Evolutionary conservation across 805 yeast species (phyloP).

Genomic region (Nakazawaea sp.): DNA sequence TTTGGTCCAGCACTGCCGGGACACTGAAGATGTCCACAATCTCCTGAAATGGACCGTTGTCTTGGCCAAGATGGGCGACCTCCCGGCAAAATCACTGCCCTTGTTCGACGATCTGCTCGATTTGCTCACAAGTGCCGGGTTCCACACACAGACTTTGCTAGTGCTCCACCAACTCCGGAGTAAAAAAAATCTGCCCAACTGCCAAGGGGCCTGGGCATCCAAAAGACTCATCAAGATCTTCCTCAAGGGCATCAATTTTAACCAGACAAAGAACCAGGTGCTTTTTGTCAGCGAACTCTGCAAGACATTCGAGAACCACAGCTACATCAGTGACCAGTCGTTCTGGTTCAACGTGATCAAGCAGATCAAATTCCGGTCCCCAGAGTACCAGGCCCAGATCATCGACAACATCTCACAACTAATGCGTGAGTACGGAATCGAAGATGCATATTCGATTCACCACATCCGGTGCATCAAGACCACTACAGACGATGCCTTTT

Average conservation of each 20-base stretch:
- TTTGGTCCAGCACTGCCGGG: neutral
- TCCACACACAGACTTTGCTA: too few species aligned
- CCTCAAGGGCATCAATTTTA: constrained; percentile 1
- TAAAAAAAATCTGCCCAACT: neutral
- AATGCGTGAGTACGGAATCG: constrained; percentile 2
- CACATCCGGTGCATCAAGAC: constrained; percentile 6
- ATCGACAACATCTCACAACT: neutral
- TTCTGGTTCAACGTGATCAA: constrained; percentile 6
- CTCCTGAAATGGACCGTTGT: constrained; percentile 7
- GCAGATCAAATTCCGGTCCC: neutral
- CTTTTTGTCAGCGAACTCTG: neutral
- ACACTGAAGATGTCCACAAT: neutral
- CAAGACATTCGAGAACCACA: neutral
- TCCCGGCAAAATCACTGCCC: constrained; percentile 5
- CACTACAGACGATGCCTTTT: neutral
- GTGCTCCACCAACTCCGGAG: neutral
- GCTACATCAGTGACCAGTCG: neutral
- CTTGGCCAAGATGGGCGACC: constrained; percentile 5
- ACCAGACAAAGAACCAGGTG: constrained; percentile 1
- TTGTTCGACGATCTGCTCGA: neutral
- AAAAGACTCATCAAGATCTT: neutral
- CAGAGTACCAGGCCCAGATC: neutral
- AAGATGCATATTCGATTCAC: neutral
- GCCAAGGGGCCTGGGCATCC: too few species aligned
- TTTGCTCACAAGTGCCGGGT: neutral